phyloP scores from a whole-genome alignment of 345 rosid species.

The Eucalyptus brandiana region DNA sequence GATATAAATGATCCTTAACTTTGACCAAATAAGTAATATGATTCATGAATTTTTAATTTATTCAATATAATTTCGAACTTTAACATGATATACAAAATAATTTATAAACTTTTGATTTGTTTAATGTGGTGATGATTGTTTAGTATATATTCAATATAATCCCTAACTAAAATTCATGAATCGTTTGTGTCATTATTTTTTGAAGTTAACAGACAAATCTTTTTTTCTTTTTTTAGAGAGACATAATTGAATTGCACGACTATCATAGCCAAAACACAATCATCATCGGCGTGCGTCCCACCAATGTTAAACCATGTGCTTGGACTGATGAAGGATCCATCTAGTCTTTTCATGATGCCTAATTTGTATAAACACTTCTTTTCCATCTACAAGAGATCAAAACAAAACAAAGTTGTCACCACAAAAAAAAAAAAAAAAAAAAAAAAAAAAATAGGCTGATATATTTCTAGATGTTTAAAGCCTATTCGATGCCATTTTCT shows the following conservation, averaged over 20 bases:
- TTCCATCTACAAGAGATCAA: neutral
- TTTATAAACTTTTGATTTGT: rapidly evolving
- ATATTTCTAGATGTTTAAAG: neutral
- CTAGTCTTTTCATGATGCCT: neutral
- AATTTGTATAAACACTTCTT: neutral
- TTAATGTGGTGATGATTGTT: rapidly evolving
- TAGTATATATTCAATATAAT: no score
- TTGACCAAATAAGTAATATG: no score
- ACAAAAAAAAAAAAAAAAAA: neutral
- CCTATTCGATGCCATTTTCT: neutral
- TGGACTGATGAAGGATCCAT: neutral
- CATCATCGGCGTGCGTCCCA: neutral
- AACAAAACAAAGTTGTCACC: neutral
- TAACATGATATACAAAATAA: no score
- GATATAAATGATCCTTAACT: no score
- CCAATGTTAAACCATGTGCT: neutral
- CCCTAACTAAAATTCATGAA: rapidly evolving
- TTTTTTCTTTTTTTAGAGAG: neutral
- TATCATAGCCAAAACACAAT: neutral
- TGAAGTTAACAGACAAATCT: neutral
- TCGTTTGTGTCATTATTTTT: no score
- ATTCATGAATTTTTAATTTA: rapidly evolving
- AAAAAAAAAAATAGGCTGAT: neutral
- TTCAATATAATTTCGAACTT: rapidly evolving
- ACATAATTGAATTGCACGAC: neutral